Evolutionary conservation across 2,329 filamentous ascomycete species (phyloP).

Genomic region (Fusarium sp.): DNA sequence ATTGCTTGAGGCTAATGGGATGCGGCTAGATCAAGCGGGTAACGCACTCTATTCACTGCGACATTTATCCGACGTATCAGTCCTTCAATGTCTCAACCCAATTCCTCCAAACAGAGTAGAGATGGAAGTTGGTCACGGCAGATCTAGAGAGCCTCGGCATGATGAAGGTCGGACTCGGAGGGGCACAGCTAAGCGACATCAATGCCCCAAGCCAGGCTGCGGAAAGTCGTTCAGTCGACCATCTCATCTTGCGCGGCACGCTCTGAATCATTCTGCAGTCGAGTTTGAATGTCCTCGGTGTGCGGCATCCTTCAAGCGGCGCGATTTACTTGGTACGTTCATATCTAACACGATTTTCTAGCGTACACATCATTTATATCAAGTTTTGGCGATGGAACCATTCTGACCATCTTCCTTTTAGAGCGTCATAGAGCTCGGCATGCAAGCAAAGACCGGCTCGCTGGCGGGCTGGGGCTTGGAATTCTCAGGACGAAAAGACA

Average conservation of each 20-base stretch:
- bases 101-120: fast-evolving
- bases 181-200: neutral
- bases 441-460: neutral
- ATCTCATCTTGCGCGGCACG: neutral
- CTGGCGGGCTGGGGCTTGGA: neutral
- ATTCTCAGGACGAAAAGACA: neutral
- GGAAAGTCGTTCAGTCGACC: neutral
- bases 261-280: neutral
- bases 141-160: fast-evolving
- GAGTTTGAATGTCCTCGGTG: neutral
- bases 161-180: neutral
- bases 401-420: neutral
- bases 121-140: neutral
- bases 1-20: neutral
- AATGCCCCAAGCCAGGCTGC: neutral
- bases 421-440: neutral
- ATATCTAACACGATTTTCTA: no score
- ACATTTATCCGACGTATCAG: neutral
- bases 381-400: fast-evolving
- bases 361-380: no score
- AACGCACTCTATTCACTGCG: neutral
- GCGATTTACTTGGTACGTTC: neutral
- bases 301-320: neutral
- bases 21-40: neutral
- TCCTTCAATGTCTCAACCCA: neutral